Base-by-base conservation (phyloP, 2,329 filamentous ascomycete species). In the Pyrenophora seminiperda region DNA sequence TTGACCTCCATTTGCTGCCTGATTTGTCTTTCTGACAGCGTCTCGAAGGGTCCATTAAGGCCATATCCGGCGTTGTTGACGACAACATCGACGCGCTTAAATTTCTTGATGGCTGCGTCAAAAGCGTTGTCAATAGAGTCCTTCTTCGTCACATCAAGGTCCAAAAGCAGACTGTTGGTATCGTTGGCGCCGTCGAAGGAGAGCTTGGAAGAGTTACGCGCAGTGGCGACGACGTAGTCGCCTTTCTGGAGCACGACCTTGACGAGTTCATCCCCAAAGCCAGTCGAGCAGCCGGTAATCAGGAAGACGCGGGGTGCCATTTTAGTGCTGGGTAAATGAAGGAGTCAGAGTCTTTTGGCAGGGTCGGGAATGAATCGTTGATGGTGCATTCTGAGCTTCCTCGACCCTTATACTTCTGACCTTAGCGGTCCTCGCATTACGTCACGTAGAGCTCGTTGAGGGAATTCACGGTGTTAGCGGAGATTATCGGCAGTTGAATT, bases 51-150 rank as follows among this genome's bases (percentile, higher is more conserved):
- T 10, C 79, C 80, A 5, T 70, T 62, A 1, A 82, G 69, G n/a
- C 80, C 79, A 50, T 83, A 85, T 2, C 83, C 84, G 3, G 83
- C 83, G 41, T 85, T 85, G 70, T 85, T 85, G 50, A 83, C 77
- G 4, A 85, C 79, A 1, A 85, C 78, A 62, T 86, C 82, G 36
- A 87, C 68, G 6, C 80, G 77, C 14, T 77, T 76, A 61, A 83
- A 86, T 39, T 77, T 78, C 2, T 76, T 66, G 18, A 77, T 45
- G 0, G 77, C 76, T 14, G 70, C 66, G 6, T 77, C 69, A 55
- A 81, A 77, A 1, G 78, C 77, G 6, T 68, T 68, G 24, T 77
- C 65, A 44, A 83, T 77, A 2, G 79, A 77, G 1, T 56, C 54
- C 41, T 63, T 58, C n/a, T 71, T 66, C 0, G 77, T 80, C 0